Percentiles rank a stretch among this genome's conserved stretches.
Conservation (phyloP, 805 yeast species). For the Allodekkera sacchari region DNA sequence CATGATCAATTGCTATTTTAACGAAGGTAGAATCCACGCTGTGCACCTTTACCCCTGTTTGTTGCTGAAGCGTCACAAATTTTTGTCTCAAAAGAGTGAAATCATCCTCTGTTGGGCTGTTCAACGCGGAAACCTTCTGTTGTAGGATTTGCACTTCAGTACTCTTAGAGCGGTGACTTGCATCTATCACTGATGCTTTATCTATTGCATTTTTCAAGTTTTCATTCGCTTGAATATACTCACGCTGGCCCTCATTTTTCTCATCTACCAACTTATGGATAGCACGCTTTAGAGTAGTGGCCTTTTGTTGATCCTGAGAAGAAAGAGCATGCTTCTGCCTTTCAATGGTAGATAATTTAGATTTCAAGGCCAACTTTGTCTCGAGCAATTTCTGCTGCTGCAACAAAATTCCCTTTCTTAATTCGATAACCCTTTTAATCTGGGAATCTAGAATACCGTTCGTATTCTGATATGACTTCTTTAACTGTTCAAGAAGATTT, state of each 20-base stretch:
- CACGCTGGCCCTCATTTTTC: constrained; percentile 1
- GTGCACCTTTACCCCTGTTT: constrained; percentile 8
- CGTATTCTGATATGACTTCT: constrained; percentile 18
- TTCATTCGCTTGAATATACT: too few relatives aligned
- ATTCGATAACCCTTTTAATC: constrained; percentile 14
- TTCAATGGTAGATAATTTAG: constrained; percentile 9
- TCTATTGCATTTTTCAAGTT: too few relatives aligned
- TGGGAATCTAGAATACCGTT: constrained; percentile 13
- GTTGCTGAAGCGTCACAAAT: constrained; percentile 9
- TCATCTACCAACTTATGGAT: constrained; percentile 3
- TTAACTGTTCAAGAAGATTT: constrained; percentile 20
- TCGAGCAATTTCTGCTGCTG: constrained; percentile 18
- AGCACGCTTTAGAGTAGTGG: too few relatives aligned
- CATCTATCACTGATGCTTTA: too few relatives aligned
- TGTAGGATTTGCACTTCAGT: too few relatives aligned
- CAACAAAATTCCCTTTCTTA: constrained; percentile 15
- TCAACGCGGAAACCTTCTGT: too few relatives aligned
- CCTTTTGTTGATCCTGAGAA: too few relatives aligned
- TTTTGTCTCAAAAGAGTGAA: constrained; percentile 5
- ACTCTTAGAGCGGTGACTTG: too few relatives aligned
- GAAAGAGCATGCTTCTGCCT: too few relatives aligned
- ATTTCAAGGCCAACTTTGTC: constrained; percentile 13
- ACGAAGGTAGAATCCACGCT: constrained; percentile 3
- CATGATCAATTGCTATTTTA: constrained; percentile 3
- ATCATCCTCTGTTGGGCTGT: constrained; percentile 16